Evolutionary conservation across 768 basidiomycete genomes (phyloP).

Genomic region (Suillus ampliporus): DNA sequence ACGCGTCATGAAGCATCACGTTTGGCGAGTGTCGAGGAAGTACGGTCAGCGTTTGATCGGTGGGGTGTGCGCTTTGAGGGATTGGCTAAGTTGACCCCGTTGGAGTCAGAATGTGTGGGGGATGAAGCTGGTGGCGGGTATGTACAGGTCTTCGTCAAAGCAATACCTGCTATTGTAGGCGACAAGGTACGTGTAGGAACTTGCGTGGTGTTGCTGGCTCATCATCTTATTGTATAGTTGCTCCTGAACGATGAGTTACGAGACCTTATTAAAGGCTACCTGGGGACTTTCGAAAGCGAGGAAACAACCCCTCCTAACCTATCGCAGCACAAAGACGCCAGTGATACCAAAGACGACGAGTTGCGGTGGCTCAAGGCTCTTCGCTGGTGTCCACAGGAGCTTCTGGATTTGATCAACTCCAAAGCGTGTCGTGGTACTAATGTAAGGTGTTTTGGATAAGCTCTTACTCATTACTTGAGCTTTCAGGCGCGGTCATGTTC

Average conservation of each 20-base stretch:
- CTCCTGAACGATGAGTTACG: constrained; percentile 73
- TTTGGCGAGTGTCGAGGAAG: constrained; percentile 47
- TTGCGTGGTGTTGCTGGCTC: constrained; percentile 9
- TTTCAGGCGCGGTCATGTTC: constrained; percentile 94
- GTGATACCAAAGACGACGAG: constrained; percentile 26
- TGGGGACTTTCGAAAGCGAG: constrained; percentile 64
- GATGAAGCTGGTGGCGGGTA: constrained; percentile 49
- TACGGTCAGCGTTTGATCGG: constrained; percentile 55
- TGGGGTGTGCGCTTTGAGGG: constrained; percentile 75
- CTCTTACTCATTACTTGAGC: constrained; percentile 11
- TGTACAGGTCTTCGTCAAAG: constrained; percentile 65
- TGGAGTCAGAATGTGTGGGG: constrained; percentile 21
- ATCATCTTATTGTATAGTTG: constrained; percentile 47
- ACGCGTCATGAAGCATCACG: constrained; percentile 65
- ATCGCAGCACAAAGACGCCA: constrained; percentile 18
- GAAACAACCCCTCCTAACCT: constrained; percentile 30
- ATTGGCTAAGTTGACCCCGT: constrained; percentile 28
- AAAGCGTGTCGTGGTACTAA: constrained; percentile 89
- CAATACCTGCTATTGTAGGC: constrained; percentile 72
- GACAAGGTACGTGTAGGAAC: constrained; percentile 56
- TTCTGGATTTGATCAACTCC: constrained; percentile 89
- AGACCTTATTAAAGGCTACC: constrained; percentile 74
- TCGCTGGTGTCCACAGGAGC: constrained; percentile 80
- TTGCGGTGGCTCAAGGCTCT: constrained; percentile 70
- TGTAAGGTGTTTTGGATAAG: constrained; percentile 9